Evolutionary conservation across 352 stramenopile genomes (phyloP).

Genomic region (Globisporangium ultimum): DNA sequence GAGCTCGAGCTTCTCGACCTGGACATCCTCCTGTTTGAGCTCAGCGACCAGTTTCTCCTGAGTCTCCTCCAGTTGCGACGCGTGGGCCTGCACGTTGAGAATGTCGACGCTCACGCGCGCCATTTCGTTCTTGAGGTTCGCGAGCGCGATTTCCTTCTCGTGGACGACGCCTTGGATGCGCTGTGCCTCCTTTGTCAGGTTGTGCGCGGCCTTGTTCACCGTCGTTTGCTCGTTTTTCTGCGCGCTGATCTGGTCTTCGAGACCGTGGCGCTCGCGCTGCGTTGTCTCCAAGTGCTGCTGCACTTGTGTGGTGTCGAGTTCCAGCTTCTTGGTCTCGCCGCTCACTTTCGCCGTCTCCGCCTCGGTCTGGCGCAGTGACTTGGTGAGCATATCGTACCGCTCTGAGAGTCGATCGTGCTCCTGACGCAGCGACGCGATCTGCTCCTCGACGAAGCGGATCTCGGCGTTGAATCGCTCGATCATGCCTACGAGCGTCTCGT

Average conservation of each 20-base stretch:
- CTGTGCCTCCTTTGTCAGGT: conserved; percentile 83
- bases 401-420: conserved; percentile 80
- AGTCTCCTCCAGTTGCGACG: conserved; percentile 81
- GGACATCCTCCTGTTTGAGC: conserved; percentile 85
- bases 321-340: conserved; percentile 62
- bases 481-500: conserved; percentile 83
- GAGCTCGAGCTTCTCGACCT: conserved; percentile 90
- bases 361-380: conserved; percentile 88
- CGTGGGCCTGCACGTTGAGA: conserved; percentile 91
- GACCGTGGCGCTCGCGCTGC: conserved; percentile 82
- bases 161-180: conserved; percentile 71
- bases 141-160: conserved; percentile 88
- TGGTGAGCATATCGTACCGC: conserved; percentile 83
- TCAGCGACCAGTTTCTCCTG: conserved; percentile 75
- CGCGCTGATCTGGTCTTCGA: conserved; percentile 82
- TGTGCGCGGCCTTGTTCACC: conserved; percentile 89
- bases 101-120: conserved; percentile 89
- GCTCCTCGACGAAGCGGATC: conserved; percentile 71
- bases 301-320: conserved; percentile 63
- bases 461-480: conserved; percentile 85
- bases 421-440: conserved; percentile 43
- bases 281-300: conserved; percentile 79
- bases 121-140: conserved; percentile 91
- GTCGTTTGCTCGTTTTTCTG: conserved; percentile 88
- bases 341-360: conserved; percentile 67